A percentile compares a stretch with the other conserved stretches of the same genome.
Evolutionary conservation across 2,329 filamentous ascomycete genomes (phyloP).

Genomic region (Trichoderma atroviride): DNA sequence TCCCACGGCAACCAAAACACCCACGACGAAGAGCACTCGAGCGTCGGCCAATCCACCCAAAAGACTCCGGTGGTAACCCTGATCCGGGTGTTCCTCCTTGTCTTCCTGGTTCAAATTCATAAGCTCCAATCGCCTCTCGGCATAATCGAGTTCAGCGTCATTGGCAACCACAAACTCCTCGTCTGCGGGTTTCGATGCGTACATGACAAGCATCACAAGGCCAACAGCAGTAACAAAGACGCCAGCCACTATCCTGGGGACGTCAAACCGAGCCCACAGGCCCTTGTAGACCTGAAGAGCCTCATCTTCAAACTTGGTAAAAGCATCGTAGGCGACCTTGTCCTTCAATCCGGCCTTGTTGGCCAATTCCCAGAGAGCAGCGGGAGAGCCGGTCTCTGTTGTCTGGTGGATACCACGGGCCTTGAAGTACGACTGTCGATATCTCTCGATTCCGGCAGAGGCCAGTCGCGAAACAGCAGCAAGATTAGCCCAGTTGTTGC

Average conservation of each 20-base stretch:
- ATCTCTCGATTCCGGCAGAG: constrained; percentile 84
- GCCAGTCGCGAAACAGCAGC: constrained; percentile 76
- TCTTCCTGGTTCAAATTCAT: constrained; percentile 42
- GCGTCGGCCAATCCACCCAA: constrained; percentile 43
- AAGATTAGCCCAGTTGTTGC: constrained; percentile 74
- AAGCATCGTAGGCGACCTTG: constrained; percentile 57
- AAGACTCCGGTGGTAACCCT: constrained; percentile 39
- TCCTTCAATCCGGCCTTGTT: constrained; percentile 45
- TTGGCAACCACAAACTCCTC: constrained; percentile 59
- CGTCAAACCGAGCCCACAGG: constrained; percentile 91
- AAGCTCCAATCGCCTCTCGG: constrained; percentile 61
- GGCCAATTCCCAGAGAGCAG: constrained; percentile 53
- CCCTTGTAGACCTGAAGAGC: constrained; percentile 78
- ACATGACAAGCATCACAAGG: constrained; percentile 70
- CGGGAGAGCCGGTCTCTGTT: constrained; percentile 46
- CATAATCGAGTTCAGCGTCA: constrained; percentile 60
- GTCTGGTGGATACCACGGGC: constrained; percentile 69
- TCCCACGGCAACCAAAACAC: constrained; percentile 36
- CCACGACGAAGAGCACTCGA: constrained; percentile 40
- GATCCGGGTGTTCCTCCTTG: constrained; percentile 46
- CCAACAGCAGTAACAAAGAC: constrained; percentile 70
- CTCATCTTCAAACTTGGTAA: constrained; percentile 73
- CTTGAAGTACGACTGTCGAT: constrained; percentile 79
- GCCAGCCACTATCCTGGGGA: constrained; percentile 81
- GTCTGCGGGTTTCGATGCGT: constrained; percentile 63